Conservation (phyloP, 148 eudicot species). For the Diospyros kaki region DNA sequence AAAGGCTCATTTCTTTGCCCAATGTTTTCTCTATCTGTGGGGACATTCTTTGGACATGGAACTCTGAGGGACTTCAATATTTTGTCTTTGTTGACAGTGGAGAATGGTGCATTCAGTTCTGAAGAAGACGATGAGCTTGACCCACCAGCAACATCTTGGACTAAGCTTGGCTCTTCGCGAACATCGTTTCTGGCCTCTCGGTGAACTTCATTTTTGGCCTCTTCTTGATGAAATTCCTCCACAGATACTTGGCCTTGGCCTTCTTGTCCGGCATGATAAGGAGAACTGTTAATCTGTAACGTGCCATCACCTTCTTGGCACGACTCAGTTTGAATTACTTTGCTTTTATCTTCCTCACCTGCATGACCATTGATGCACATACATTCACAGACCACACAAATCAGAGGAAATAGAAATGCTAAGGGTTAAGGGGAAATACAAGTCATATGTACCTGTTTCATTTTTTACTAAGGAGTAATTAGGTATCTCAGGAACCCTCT, state of each 20-base stretch:
- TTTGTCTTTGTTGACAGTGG: conserved; percentile 42
- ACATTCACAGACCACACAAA: not conserved
- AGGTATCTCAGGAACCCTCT: conserved; percentile 19
- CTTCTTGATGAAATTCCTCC: conserved; percentile 5
- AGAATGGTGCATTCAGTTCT: conserved; percentile 33
- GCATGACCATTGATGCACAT: not conserved
- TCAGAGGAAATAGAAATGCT: too few species aligned
- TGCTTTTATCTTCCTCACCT: conserved; percentile 26
- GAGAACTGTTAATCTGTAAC: conserved; percentile 9
- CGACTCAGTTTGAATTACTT: conserved; percentile 20
- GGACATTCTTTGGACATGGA: conserved; percentile 29
- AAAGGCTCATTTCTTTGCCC: conserved; percentile 5
- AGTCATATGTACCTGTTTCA: conserved; percentile 39
- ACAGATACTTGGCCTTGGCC: conserved; percentile 27
- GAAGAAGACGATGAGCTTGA: conserved; percentile 54
- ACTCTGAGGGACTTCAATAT: conserved; percentile 50
- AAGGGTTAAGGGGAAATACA: not conserved
- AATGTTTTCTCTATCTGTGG: conserved; percentile 6
- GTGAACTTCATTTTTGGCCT: not conserved
- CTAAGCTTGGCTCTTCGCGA: conserved; percentile 10
- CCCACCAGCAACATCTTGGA: conserved; percentile 21
- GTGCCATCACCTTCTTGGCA: conserved; percentile 24
- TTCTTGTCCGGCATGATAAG: conserved; percentile 19
- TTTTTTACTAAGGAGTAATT: conserved; percentile 27
- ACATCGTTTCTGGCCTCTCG: conserved; percentile 13